phyloP scores from a whole-genome alignment of 73 alveolate species.

The Tetrahymena elliotti region DNA sequence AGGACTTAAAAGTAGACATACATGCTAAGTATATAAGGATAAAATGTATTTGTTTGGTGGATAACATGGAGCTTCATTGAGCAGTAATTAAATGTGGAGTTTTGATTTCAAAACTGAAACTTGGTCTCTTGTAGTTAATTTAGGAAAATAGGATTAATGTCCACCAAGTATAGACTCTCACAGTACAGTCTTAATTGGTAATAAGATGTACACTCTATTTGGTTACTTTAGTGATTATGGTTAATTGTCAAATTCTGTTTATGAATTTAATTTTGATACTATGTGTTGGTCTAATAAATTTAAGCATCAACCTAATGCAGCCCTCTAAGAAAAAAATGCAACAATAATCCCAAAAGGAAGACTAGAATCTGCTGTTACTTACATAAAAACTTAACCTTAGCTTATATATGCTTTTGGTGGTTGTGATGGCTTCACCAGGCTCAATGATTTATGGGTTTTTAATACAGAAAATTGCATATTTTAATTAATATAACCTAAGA shows the following conservation, averaged over 20 bases:
- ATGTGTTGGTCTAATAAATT: slow-evolving; percentile 2
- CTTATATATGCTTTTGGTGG: slow-evolving; percentile 32
- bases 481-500: slow-evolving; percentile 3
- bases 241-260: slow-evolving; percentile 16
- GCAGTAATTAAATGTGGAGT: not conserved
- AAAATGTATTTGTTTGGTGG: not conserved
- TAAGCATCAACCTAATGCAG: not conserved
- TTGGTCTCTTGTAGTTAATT: not conserved
- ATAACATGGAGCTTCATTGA: not conserved
- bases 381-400: not conserved
- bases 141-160: not conserved
- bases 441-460: slow-evolving; percentile 32
- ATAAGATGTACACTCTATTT: not conserved
- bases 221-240: slow-evolving; percentile 2
- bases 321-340: not conserved
- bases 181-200: not conserved
- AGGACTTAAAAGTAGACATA: not conserved
- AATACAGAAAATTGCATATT: not conserved
- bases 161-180: not conserved
- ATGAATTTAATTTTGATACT: not conserved
- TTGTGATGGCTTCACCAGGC: slow-evolving; percentile 28
- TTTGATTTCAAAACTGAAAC: not conserved
- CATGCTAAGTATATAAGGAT: not conserved
- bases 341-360: slow-evolving; percentile 6
- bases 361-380: slow-evolving; percentile 16